These are phyloP conservation scores for Tripidium arundinaceum DNA, from an alignment of 202 grass and related monocot genomes.

Conservation along the genomic window DNA sequence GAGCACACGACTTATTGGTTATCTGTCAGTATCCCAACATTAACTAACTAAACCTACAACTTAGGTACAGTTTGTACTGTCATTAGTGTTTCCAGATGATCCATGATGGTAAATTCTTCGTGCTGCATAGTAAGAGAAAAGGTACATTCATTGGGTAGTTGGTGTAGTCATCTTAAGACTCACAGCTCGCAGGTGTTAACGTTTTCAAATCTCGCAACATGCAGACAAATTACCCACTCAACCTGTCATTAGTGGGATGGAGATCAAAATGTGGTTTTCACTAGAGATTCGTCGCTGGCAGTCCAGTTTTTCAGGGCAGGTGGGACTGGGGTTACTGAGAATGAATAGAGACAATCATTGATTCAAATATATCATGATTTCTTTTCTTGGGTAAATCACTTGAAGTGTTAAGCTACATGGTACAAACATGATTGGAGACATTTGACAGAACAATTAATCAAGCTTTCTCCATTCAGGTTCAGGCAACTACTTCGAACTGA, in stretches of 20 bases:
- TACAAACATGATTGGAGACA: slow-evolving; percentile 15
- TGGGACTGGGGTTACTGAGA: neutral
- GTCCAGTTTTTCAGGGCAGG: neutral
- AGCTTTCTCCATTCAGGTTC: slow-evolving; percentile 12
- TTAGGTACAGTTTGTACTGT: neutral
- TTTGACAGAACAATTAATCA: slow-evolving; percentile 13
- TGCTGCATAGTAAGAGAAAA: neutral
- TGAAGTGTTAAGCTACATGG: slow-evolving; percentile 24
- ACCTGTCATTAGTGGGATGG: neutral
- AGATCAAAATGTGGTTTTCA: neutral
- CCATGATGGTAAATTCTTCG: slow-evolving; percentile 2
- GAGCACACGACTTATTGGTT: neutral
- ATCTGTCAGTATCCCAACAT: neutral
- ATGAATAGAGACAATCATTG: slow-evolving; percentile 9
- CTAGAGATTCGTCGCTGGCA: neutral
- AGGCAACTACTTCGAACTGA: slow-evolving; percentile 22
- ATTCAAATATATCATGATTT: slow-evolving; percentile 5
- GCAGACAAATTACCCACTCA: neutral
- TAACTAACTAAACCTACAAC: neutral
- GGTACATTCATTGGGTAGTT: neutral
- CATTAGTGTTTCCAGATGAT: slow-evolving; percentile 16
- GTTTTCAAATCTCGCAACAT: neutral
- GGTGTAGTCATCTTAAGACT: neutral
- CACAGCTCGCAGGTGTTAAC: neutral
- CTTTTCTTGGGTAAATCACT: slow-evolving; percentile 26